These are phyloP conservation scores for Telfairia occidentalis DNA, from an alignment of 331 rosid genomes.

Conservation along the genomic window DNA sequence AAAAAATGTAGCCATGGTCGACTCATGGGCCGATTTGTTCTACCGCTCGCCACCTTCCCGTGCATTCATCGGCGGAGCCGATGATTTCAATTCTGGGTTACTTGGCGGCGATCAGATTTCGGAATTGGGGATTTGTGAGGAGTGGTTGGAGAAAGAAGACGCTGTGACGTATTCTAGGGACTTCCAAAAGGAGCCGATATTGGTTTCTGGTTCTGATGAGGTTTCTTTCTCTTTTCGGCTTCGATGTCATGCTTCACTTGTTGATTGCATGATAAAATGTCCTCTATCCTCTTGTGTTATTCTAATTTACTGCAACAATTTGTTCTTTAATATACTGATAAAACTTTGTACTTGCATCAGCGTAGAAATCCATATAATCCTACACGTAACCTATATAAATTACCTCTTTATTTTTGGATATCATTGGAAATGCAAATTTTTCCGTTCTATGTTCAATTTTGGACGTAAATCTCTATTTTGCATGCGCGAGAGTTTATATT, in stretches of 20 bases:
- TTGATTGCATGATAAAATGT: neutral
- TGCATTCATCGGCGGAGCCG: constrained; percentile 17
- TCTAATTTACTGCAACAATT: neutral
- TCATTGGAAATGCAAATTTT: neutral
- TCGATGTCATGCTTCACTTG: neutral
- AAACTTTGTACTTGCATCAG: neutral
- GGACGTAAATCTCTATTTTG: neutral
- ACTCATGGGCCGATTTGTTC: constrained; percentile 59
- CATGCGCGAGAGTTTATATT: neutral
- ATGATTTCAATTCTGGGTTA: constrained; percentile 21
- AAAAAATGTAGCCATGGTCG: constrained; percentile 61
- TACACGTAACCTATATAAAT: neutral
- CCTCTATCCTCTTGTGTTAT: neutral
- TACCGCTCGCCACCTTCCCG: constrained; percentile 22
- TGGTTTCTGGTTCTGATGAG: constrained; percentile 63
- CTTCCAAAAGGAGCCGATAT: constrained; percentile 51
- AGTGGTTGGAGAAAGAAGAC: constrained; percentile 81
- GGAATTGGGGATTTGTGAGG: constrained; percentile 47
- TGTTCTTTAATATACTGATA: neutral
- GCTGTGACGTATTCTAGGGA: constrained; percentile 63
- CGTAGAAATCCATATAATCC: neutral
- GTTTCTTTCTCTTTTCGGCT: constrained; percentile 24
- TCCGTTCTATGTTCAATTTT: neutral
- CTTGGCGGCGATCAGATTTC: constrained; percentile 22
- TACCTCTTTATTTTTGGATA: neutral